Conservation (phyloP, 371 early-diverging fungal genomes). For the Capillidium rhysosporum region DNA sequence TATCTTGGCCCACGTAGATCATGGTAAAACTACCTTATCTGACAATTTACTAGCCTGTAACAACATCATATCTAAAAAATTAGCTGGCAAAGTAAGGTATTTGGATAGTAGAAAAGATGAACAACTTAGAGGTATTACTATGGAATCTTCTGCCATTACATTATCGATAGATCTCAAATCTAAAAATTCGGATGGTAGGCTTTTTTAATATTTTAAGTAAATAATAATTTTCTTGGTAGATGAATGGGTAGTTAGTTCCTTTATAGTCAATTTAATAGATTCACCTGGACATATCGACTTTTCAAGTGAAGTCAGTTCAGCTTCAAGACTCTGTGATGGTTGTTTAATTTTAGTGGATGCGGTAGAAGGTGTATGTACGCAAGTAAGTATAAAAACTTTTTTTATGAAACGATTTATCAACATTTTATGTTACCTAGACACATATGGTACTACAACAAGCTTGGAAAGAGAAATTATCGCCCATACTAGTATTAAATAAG, state of each 20-base stretch:
- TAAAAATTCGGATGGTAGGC: not conserved
- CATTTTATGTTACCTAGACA: constrained; percentile 26
- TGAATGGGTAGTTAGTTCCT: constrained; percentile 25
- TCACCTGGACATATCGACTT: constrained; percentile 99
- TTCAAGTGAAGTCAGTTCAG: constrained; percentile 89
- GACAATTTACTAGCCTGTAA: constrained; percentile 95
- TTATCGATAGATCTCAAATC: constrained; percentile 54
- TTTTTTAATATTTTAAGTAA: not conserved
- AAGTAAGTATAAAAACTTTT: constrained; percentile 24
- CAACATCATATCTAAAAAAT: constrained; percentile 88
- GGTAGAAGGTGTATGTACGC: constrained; percentile 97
- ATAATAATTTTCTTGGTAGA: not conserved
- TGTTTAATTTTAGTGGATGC: constrained; percentile 95
- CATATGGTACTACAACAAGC: constrained; percentile 89
- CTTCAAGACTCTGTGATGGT: constrained; percentile 92
- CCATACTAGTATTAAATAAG: constrained; percentile 96
- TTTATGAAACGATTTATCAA: constrained; percentile 10
- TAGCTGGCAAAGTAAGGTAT: constrained; percentile 97
- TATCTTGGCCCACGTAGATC: constrained; percentile 95
- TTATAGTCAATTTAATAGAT: constrained; percentile 93
- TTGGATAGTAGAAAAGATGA: constrained; percentile 98
- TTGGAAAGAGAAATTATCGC: constrained; percentile 70
- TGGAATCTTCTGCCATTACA: constrained; percentile 95
- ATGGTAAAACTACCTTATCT: constrained; percentile 98
- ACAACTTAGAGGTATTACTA: constrained; percentile 98